Percentiles rank a stretch among this genome's conserved stretches.
phyloP scores from a whole-genome alignment of 805 yeast species.

The Yamadazyma insecticola region DNA sequence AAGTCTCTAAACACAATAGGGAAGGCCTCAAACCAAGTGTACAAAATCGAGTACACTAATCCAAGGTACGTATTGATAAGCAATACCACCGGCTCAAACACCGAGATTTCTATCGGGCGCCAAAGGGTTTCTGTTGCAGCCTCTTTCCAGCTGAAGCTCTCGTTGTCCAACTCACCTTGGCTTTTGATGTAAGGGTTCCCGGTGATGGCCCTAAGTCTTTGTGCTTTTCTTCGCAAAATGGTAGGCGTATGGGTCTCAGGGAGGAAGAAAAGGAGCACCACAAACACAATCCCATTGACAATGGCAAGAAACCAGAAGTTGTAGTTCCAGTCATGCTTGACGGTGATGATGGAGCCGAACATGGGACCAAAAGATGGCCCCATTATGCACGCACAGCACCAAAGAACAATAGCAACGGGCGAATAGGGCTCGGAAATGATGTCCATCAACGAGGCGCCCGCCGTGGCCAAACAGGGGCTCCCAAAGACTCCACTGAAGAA shows the following conservation, averaged over 20 bases:
- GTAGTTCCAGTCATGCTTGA: slow-evolving; percentile 39
- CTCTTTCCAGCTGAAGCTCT: slow-evolving; percentile 13
- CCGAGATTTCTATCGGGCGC: slow-evolving; percentile 45
- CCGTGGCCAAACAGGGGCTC: slow-evolving; percentile 53
- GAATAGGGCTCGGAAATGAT: slow-evolving; percentile 35
- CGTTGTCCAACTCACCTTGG: slow-evolving; percentile 29
- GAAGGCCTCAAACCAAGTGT: slow-evolving; percentile 46
- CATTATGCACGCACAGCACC: slow-evolving; percentile 51
- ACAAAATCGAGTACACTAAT: slow-evolving; percentile 47
- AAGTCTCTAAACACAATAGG: slow-evolving; percentile 46
- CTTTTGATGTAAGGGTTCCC: slow-evolving; percentile 41
- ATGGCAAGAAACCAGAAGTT: slow-evolving; percentile 48
- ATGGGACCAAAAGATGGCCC: slow-evolving; percentile 55
- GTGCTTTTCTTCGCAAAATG: slow-evolving; percentile 43
- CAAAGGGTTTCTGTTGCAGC: slow-evolving; percentile 28
- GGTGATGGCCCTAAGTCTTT: slow-evolving; percentile 42
- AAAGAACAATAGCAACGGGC: slow-evolving; percentile 44
- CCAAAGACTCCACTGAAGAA: slow-evolving; percentile 52
- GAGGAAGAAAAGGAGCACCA: slow-evolving; percentile 30
- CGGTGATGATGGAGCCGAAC: slow-evolving; percentile 51
- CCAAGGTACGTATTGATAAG: slow-evolving; percentile 50
- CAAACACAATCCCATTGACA: slow-evolving; percentile 10
- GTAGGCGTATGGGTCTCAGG: slow-evolving; percentile 49
- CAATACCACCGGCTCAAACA: slow-evolving; percentile 50
- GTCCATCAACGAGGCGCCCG: slow-evolving; percentile 55